Evolutionary conservation across 1,139 yeast species (phyloP), one percentile per base, ranked within the genome.

Genomic region (Saccharomycopsis hybrid): DNA sequence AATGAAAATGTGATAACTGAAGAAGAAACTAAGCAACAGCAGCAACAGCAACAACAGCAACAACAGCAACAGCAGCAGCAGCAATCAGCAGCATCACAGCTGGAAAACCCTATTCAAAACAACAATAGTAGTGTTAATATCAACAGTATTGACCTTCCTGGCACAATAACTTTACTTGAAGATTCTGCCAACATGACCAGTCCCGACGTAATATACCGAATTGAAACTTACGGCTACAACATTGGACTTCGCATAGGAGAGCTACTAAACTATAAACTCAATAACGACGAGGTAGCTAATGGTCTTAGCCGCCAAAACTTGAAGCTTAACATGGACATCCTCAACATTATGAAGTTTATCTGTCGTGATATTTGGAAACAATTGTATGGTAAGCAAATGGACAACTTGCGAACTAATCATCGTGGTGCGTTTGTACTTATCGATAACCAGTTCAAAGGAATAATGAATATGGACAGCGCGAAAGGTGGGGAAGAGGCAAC

Each of bases 311-410:
- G 50, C 7, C 54, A 49, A 13, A 68, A 68, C 48, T 65, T 63
- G 54, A 65, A 66, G 31, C 58, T 71, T 53, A 69, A 78, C 50
- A 66, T 74, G 58, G 92, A 85, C 55, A 72, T 84, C 27, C 66
- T 90, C 45, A 92, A 87, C 57, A 77, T 89, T 47, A 86, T 90
- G 89, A 90, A 90, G 66, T 89, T 88, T 61, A 78, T 90, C 1
- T 89, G 97, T 65, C 77, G 95, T 47, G 97, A 92, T 59, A 84
- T 90, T 37, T 90, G 97, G 97, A 80, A 78, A 59, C 68, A 76
- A 48, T 63, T 90, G 40, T 89, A 80, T 66, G 78, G 81, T 44
- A 92, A 89, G 65, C 97, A 86, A 65, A 87, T 92, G 73, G 96
- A 89, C 64, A 89, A 88, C 60, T 72, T 92, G 55, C 76, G 95